Conservation (phyloP, 768 basidiomycete species). For the Russula griseocarnosa region DNA sequence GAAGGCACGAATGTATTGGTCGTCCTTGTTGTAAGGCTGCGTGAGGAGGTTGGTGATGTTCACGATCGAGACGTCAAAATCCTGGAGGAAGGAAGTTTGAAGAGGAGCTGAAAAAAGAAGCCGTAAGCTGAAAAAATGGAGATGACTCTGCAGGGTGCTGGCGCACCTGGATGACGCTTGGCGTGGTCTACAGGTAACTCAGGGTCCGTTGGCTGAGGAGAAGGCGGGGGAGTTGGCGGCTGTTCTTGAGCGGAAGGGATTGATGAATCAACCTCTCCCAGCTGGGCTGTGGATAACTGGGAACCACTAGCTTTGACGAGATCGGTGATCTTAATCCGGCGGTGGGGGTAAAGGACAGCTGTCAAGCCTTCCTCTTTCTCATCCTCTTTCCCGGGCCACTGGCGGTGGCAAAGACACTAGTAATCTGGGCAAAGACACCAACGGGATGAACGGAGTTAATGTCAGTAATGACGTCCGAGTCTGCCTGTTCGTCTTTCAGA, state of each 20-base stretch:
- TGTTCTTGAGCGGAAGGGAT: conserved; percentile 44
- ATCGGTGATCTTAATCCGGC: conserved; percentile 84
- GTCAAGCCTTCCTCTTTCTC: conserved; percentile 88
- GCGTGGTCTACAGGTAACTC: conserved; percentile 14
- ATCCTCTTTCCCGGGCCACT: conserved; percentile 57
- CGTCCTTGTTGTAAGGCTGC: conserved; percentile 83
- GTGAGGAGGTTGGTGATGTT: conserved; percentile 80
- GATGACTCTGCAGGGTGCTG: not conserved
- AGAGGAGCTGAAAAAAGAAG: conserved; percentile 46
- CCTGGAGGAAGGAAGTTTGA: conserved; percentile 82
- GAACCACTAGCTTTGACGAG: conserved; percentile 64
- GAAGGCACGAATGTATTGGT: conserved; percentile 93
- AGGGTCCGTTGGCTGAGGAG: conserved; percentile 28
- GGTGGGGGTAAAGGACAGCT: conserved; percentile 90
- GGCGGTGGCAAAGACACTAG: conserved; percentile 76
- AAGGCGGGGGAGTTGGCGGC: conserved; percentile 45
- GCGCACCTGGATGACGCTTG: conserved; percentile 25
- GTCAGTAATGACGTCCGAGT: conserved; percentile 89
- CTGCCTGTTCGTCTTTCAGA: conserved; percentile 88
- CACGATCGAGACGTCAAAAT: conserved; percentile 80
- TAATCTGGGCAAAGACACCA: conserved; percentile 96
- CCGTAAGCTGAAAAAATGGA: conserved; percentile 15
- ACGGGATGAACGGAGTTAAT: conserved; percentile 85
- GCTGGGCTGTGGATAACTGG: conserved; percentile 35
- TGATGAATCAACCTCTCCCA: conserved; percentile 34